Base-by-base conservation (phyloP, 2,329 filamentous ascomycete species). In the Fusarium piperis region DNA sequence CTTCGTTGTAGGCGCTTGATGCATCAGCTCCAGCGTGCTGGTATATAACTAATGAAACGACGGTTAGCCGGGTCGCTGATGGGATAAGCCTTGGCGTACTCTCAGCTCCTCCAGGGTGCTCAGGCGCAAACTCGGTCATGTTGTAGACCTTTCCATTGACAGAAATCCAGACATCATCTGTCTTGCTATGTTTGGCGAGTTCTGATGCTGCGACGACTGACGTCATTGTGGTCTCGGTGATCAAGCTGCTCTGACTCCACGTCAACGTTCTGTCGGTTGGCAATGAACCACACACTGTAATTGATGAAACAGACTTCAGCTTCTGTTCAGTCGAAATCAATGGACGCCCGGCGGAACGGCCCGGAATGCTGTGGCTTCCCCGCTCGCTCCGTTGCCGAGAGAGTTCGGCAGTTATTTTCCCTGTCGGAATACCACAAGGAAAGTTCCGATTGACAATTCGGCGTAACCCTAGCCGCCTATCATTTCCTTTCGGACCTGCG, bases 121-220 rank as follows among this genome's bases (percentile, higher is more conserved):
- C 58, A 4, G 58, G 58, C 10, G 58, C 63, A 18, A 57, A 65
- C 9, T 51, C 58, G 13, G 63, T 65, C 58, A 65, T 65, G 20
- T 65, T 44, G 10, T 57, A 65, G 11, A 65, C 63, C 9, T 28
- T 13, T 20, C 57, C 58, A n/a, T 65, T 51, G 20, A 62, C 58
- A 13, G 61, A 56, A 23, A 62, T 38, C 63, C 48, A 65, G 16
- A 51, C 16, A n/a, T 62, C 58, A n/a, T 57, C 39, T n/a, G 36
- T 32, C 39, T 44, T 60, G 16, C 28, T 20, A 51, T 51, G 46
- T 30, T 11, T 51, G 46, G 46, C 16, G 13, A 51, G 15, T 28
- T 30, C 46, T 51, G 46, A 51, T 18, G 46, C 26, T 51, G 20
- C 16, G 28, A 32, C 20, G 6, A 20, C 12, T 9, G 48, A 18